Evolutionary conservation across 108 stramenopile genomes (phyloP), one percentile per base, ranked within the genome.

Genomic region (Pseudonitzschia multistriata): DNA sequence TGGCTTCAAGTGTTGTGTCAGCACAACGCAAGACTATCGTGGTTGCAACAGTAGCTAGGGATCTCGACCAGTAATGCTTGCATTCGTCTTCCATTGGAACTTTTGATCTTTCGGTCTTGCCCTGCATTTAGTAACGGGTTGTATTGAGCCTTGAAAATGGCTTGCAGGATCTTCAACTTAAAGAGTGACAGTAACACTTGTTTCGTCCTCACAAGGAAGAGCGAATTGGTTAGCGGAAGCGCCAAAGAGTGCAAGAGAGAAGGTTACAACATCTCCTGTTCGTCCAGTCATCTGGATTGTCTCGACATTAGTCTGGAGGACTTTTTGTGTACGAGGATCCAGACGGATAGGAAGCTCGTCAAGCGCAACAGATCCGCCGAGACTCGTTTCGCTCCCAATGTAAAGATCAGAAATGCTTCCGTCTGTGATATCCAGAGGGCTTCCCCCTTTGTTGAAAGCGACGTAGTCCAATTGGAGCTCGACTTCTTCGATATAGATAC

Each of bases 401-500:
- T 30, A 35, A 2, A 36, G 6, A 15, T 59, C 57, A 13, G 57
- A 0, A 29, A 34, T 59, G 5, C 2, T 0, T n/a, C 27, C 57
- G 7, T 29, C 10, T 17, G 7, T 21, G 29, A 59, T 17, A 5
- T 8, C 19, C 4, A 59, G 57, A 33, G 57, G 57, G 31, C 33
- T 34, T 59, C 10, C 7, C n/a, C 57, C 57, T 17, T 10, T 35
- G 57, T 59, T 59, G 28, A 19, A 6, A 5, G 31, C 57, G n/a
- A 59, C 34, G 33, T n/a, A 59, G 57, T 59, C 35, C 31, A 59
- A 59, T 36, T 59, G 34, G 19, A 59, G 10, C 35, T n/a, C 22
- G n/a, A 36, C 57, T 29, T 59, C 31, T 25, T 59, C 35, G 33
- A 59, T 36, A 29, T 59, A 21, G 57, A 59, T 5, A 33, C n/a